phyloP scores from a whole-genome alignment of 2,329 filamentous ascomycete species.

The Diaporthe humulicola region DNA sequence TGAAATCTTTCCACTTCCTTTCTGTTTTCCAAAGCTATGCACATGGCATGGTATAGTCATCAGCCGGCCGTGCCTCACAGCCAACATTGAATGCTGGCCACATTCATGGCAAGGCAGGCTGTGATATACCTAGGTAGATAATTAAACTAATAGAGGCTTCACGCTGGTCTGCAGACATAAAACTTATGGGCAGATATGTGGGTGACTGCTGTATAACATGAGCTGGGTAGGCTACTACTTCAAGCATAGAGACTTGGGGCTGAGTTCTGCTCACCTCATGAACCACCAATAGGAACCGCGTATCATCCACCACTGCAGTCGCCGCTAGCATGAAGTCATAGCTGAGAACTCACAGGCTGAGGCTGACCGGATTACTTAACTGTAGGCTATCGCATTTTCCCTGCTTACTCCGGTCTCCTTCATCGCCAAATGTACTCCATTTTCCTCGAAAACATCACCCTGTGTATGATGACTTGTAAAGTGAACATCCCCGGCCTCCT shows the following conservation, averaged over 20 bases:
- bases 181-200: too few species aligned
- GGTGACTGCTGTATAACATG: background rate
- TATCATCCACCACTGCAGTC: background rate
- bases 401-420: too few species aligned
- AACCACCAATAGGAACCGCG: background rate
- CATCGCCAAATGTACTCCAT: too few species aligned
- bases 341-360: background rate
- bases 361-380: background rate
- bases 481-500: too few species aligned
- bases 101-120: background rate
- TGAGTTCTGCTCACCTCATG: too few species aligned
- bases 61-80: too few species aligned
- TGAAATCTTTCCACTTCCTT: too few species aligned
- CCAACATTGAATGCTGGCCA: background rate
- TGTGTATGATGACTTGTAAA: too few species aligned
- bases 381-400: background rate
- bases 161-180: background rate
- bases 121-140: background rate
- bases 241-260: background rate
- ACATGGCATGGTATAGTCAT: too few species aligned
- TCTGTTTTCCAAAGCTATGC: too few species aligned
- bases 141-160: too few species aligned
- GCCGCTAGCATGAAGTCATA: background rate
- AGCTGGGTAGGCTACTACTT: background rate
- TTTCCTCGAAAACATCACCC: background rate